Base-by-base conservation (phyloP, 352 stramenopile genomes). In the Pythium guiyangense region DNA sequence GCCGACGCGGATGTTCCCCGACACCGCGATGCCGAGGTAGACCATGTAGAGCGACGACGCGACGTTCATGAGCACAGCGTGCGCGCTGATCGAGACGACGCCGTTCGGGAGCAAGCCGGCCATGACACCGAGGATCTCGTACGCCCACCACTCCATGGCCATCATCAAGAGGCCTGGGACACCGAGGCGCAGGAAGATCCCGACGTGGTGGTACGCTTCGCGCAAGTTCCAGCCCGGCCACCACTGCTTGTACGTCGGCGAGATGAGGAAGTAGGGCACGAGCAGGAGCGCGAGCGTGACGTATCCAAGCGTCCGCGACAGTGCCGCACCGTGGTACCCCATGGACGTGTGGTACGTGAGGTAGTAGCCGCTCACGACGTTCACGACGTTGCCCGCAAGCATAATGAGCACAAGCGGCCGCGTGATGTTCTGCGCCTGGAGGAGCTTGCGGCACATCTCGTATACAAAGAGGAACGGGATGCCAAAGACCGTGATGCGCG, bases 111-210 rank as follows among this genome's bases (percentile, higher is more conserved):
- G 68, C 0, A 91, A 45, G 2, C 84, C 84, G 1, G 82, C 83
- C 50, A 94, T 70, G 18, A 93, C 58, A 8, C 77, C 77, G 17
- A 94, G 54, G n/a, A 82, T 58, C 63, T 91, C 84, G 57, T 88
- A 94, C 14, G 84, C 80, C 64, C 70, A 83, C 85, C 83, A 95
- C 51, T 88, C 73, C 55, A 93, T 83, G 37, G 68, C 67, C 35
- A 92, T 56, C 69, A 92, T 82, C 10, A 89, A 49, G 57, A 83
- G 70, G 0, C 71, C 70, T 3, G 83, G 83, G 0, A 90, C 44
- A 2, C 85, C 85, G 6, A 95, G 64, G 2, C 60, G 59, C 0
- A 93, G 55, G 58, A 92, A 95, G 1, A 88, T 54, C 0, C 52
- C 40, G 4, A 90, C 69, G 54, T 89, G 71, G 27, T 60, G 25